Evolutionary conservation across 2,329 filamentous ascomycete genomes (phyloP), one percentile per base, ranked within the genome.

Genomic region (Fusarium mexicanum): DNA sequence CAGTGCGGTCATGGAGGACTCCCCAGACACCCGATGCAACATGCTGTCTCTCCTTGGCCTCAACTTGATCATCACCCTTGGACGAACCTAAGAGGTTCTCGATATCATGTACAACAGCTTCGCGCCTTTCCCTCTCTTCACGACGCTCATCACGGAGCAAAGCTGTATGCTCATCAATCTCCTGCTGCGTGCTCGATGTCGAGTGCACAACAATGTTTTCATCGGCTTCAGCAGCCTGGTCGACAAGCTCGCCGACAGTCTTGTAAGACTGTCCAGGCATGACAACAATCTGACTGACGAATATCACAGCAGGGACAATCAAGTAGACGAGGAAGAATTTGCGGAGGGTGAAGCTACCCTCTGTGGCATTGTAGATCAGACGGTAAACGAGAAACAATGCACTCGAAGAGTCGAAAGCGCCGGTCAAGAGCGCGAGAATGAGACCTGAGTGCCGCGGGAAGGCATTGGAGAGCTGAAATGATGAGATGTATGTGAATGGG

Each of bases 381-480:
- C 93, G 90, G 82, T 95, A 95, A 38, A 93, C 79, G 24, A 96
- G 86, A 76, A 95, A 96, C 10, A 96, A 81, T 10, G 93, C 93
- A 74, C 92, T 94, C 3, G 93, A 95, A 2, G 93, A 91, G 81
- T 97, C 94, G 80, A 96, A 97, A 9, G 93, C 93, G 11, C 94
- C 94, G 0, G 93, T 96, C 60, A 97, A 84, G 40, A 94, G 86
- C 5, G 94, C 93, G 14, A 97, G 85, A 72, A 97, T 94, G n/a
- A 94, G 84, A 4, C 94, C 94, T 3, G 93, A 93, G 78, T 92
- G 88, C 57, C 88, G 88, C 2, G 94, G 94, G 79, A 97, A 96
- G 6, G 94, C 91, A 81, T 96, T 96, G 44, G 93, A 94, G 44
- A 96, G 88, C 80, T 96, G 94, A 82, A 96, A 96, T 7, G 92